These are phyloP conservation scores for Phialophora expanda DNA, from an alignment of 2,329 filamentous ascomycete genomes.

Conservation along the genomic window DNA sequence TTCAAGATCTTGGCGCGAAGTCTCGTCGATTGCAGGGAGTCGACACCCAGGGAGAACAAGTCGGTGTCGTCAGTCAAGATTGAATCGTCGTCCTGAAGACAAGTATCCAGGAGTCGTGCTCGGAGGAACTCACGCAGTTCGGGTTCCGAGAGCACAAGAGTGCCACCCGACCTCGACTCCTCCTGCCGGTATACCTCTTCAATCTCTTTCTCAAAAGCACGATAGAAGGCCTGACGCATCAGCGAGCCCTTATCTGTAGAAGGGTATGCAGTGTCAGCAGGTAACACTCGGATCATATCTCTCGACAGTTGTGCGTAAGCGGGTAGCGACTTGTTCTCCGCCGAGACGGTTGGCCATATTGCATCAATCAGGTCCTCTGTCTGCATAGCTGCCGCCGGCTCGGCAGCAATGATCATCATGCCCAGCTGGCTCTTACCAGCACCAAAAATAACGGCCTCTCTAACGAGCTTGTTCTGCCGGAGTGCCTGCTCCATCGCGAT, in stretches of 20 bases:
- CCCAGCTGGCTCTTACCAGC: constrained; percentile 60
- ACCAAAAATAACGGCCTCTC: constrained; percentile 65
- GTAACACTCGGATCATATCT: constrained; percentile 56
- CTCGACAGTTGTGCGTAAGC: constrained; percentile 53
- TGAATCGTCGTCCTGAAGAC: constrained; percentile 29
- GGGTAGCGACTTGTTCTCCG: constrained; percentile 57
- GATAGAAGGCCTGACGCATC: constrained; percentile 59
- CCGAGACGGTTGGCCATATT: constrained; percentile 58
- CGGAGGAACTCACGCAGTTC: constrained; percentile 48
- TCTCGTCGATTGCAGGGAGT: constrained; percentile 64
- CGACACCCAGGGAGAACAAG: constrained; percentile 64
- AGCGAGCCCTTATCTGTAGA: constrained; percentile 64
- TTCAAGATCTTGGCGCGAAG: constrained; percentile 60
- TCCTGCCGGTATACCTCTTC: constrained; percentile 49
- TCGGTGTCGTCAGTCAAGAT: constrained; percentile 53
- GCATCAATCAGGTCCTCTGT: constrained; percentile 55
- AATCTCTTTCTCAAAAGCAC: constrained; percentile 56
- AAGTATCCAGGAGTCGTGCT: constrained; percentile 40
- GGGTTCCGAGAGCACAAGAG: constrained; percentile 38
- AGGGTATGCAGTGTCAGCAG: constrained; percentile 54
- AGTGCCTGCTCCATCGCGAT: constrained; percentile 60
- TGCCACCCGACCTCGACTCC: constrained; percentile 33
- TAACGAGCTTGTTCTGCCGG: constrained; percentile 58
- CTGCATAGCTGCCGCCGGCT: constrained; percentile 50
- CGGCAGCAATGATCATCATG: constrained; percentile 59